Evolutionary conservation across 2,329 filamentous ascomycete species (phyloP), one percentile per base, ranked within the genome.

Genomic region (Colletotrichum nymphaeae): DNA sequence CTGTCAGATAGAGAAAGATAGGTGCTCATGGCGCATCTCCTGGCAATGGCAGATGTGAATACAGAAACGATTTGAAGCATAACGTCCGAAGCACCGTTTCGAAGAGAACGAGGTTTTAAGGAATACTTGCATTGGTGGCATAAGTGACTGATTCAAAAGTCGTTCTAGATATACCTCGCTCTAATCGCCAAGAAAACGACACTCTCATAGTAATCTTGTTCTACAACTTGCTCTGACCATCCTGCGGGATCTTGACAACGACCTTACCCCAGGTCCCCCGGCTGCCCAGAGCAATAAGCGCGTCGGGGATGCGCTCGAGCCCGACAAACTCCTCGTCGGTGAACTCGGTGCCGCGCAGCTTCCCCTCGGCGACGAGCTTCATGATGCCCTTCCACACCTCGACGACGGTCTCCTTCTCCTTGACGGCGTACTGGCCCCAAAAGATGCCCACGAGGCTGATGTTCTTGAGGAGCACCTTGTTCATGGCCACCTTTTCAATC

Each of bases 211-310:
- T 14, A 24, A 42, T 16, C 1, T 11, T 28, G 59, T 22, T 71
- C 66, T 76, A 92, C 79, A 92, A 77, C 81, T 89, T 90, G 78
- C 87, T 90, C 81, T 89, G 90, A 76, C 86, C 89, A 75, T 87
- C 85, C 77, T 95, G 93, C 1, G 93, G 92, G 55, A 98, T 87
- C 83, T 94, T 94, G 24, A 98, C 92, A 1, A 98, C 94, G 0
- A 98, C 96, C 88, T 98, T 98, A 0, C 96, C 96, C 96, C 96
- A 98, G 1, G 95, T 98, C 63, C 93, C 94, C 73, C 96, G 88
- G 1, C 91, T 90, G 1, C 94, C 95, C 68, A 98, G 84, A 2
- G 93, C 93, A 78, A 92, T 87, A 78, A 98, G 82, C 0, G 95
- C 95, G 74, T 89, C 90, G 0, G 93, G 93, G 32, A 98, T 89